Evolutionary conservation across 2,329 filamentous ascomycete species (phyloP), one percentile per base, ranked within the genome.

Genomic region (Pyrenophora teres): DNA sequence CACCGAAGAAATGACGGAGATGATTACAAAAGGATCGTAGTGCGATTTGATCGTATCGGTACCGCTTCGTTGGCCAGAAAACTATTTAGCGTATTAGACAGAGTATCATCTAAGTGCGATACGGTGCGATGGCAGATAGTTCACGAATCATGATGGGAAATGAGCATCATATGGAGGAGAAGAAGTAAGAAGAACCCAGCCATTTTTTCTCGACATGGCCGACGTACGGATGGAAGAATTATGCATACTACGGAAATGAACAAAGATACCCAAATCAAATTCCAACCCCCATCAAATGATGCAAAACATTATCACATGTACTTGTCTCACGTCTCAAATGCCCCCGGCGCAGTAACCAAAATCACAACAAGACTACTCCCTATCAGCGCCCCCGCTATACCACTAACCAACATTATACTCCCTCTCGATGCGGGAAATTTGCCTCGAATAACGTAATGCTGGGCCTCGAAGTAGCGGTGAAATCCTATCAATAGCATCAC

Each of bases 341-440:
- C 74, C 35, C 62, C 59, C 3, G 81, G 80, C 18, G 80, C 80
- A 56, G 86, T 76, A 2, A 77, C 79, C 56, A 87, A 60, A 36
- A 87, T 82, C 2, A 87, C 82, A 10, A 83, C 80, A 59, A 87
- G 69, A 64, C 82, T 82, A 49, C 80, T 75, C 40, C 86, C 69
- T 60, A 87, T 86, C 63, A 87, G 65, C 8, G 77, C 78, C 9
- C 76, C 80, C 2, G 88, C 84, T 38, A 92, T 81, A 15, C 83
- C 73, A 7, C 86, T 83, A 27, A 93, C 83, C 32, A 92, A 62
- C 40, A 90, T 77, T 38, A 94, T 84, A 18, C 88, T 90, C 3
- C 88, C 89, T 58, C 90, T 80, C 62, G 87, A 89, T 6, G 89
- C 88, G 0, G 89, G 89, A 63, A 92, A 92, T 71, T 92, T 92